These are phyloP conservation scores for Clonostachys byssicola DNA, from an alignment of 2,329 filamentous ascomycete species.

Conservation along the genomic window DNA sequence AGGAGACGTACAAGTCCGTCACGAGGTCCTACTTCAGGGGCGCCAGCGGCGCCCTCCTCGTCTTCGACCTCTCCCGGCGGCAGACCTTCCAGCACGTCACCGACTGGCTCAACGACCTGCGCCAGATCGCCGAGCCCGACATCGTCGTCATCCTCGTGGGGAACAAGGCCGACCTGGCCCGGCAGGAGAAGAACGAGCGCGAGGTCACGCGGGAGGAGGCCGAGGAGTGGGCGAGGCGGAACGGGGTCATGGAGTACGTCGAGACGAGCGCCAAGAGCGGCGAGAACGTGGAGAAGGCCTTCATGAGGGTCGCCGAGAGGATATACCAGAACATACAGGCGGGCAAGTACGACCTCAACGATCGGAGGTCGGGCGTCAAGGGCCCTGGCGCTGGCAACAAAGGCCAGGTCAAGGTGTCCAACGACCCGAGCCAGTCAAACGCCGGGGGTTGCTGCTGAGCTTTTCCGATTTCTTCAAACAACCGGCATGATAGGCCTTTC, in stretches of 20 bases:
- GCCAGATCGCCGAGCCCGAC: constrained; percentile 91
- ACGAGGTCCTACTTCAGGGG: constrained; percentile 92
- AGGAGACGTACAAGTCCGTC: constrained; percentile 96
- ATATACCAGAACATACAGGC: constrained; percentile 97
- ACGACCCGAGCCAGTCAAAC: constrained; percentile 28
- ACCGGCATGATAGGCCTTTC: not conserved
- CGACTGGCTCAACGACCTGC: constrained; percentile 89
- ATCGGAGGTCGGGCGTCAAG: constrained; percentile 88
- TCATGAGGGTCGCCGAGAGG: constrained; percentile 87
- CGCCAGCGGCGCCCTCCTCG: constrained; percentile 67
- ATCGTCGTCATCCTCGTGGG: constrained; percentile 94
- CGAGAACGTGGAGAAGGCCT: constrained; percentile 89
- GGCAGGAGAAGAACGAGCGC: constrained; percentile 55
- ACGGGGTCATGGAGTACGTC: constrained; percentile 88
- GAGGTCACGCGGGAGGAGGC: constrained; percentile 82
- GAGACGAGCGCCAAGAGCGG: constrained; percentile 96
- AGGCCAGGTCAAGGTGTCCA: constrained; percentile 40
- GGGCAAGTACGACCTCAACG: constrained; percentile 90
- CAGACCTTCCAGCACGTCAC: constrained; percentile 85
- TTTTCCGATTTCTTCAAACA: not conserved
- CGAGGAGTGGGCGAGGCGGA: constrained; percentile 80
- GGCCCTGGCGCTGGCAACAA: constrained; percentile 50
- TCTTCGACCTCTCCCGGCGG: constrained; percentile 89
- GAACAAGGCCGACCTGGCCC: constrained; percentile 85
- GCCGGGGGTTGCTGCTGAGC: constrained; percentile 44